Evolutionary conservation across 441 rosid species (phyloP).

Genomic region (Pelargonium myrrhifolium): DNA sequence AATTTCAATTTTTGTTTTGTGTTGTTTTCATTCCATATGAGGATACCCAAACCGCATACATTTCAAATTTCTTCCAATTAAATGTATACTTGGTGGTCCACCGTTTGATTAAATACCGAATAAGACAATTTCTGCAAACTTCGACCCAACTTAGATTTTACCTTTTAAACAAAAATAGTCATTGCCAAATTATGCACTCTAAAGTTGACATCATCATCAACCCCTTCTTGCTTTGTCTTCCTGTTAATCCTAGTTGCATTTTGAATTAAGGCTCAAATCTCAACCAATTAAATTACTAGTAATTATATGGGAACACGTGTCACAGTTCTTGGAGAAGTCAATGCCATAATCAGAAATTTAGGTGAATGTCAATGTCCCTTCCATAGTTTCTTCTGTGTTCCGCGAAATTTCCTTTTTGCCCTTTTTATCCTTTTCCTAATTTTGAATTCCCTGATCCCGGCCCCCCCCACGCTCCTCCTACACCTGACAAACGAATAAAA

Average conservation of each 20-base stretch:
- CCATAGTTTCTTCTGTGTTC: neutral
- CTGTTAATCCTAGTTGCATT: too few relatives aligned
- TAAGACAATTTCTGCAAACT: conserved; percentile 1
- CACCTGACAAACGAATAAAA: conserved; percentile 37
- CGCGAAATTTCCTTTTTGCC: neutral
- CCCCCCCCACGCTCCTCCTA: conserved; percentile 15
- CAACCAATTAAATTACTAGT: neutral
- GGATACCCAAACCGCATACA: too few relatives aligned
- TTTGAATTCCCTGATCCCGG: conserved; percentile 28
- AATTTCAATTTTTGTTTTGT: neutral
- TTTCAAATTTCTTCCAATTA: neutral
- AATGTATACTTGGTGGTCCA: neutral
- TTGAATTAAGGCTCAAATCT: neutral
- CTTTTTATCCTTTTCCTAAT: neutral
- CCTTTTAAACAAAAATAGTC: neutral
- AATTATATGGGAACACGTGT: neutral
- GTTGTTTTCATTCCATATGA: neutral
- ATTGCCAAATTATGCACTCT: neutral
- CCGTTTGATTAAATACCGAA: neutral
- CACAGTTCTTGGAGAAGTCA: neutral
- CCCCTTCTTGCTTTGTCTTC: neutral
- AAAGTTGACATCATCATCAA: conserved; percentile 6
- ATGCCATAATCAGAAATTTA: conserved; percentile 4
- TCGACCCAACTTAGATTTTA: conserved; percentile 4
- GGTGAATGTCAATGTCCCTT: conserved; percentile 5